phyloP scores from a whole-genome alignment of 2,329 filamentous ascomycete genomes.

The Fusarium robinianum region DNA sequence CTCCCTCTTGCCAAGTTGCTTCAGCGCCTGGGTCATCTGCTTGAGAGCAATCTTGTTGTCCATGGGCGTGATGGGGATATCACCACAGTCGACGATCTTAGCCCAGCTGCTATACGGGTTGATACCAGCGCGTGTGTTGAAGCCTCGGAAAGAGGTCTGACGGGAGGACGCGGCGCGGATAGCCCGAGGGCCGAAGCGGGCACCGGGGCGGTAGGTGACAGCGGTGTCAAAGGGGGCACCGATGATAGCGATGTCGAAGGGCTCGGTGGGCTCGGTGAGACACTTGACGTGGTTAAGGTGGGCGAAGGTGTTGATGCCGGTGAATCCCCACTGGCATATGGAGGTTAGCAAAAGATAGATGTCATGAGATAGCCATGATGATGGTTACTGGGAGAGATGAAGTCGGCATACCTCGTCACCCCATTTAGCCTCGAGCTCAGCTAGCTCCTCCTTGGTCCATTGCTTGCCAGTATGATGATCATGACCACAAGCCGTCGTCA shows the following conservation, averaged over 20 bases:
- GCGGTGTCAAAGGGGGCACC: constrained; percentile 77
- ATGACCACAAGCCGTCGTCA: constrained; percentile 38
- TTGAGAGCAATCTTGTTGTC: constrained; percentile 80
- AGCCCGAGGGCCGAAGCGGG: constrained; percentile 83
- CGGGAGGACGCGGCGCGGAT: constrained; percentile 83
- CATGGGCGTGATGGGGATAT: constrained; percentile 84
- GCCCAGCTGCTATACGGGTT: constrained; percentile 87
- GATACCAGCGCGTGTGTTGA: constrained; percentile 79
- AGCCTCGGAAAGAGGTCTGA: constrained; percentile 76
- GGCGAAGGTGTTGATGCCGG: constrained; percentile 75
- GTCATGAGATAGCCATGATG: background rate
- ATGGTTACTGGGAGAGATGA: background rate
- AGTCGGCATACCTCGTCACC: constrained; percentile 54
- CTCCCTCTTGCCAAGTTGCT: constrained; percentile 61
- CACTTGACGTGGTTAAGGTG: constrained; percentile 72
- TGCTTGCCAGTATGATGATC: constrained; percentile 46
- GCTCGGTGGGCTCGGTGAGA: constrained; percentile 64
- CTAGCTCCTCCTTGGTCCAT: constrained; percentile 55
- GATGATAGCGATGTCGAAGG: constrained; percentile 73
- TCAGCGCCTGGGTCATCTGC: constrained; percentile 84
- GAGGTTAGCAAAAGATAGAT: background rate
- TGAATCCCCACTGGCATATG: constrained; percentile 55
- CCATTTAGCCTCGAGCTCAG: constrained; percentile 62
- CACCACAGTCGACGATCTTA: constrained; percentile 85
- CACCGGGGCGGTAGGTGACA: constrained; percentile 64